Evolutionary conservation across 2,329 filamentous ascomycete genomes (phyloP).

Genomic region (Cercospora brassicicola): DNA sequence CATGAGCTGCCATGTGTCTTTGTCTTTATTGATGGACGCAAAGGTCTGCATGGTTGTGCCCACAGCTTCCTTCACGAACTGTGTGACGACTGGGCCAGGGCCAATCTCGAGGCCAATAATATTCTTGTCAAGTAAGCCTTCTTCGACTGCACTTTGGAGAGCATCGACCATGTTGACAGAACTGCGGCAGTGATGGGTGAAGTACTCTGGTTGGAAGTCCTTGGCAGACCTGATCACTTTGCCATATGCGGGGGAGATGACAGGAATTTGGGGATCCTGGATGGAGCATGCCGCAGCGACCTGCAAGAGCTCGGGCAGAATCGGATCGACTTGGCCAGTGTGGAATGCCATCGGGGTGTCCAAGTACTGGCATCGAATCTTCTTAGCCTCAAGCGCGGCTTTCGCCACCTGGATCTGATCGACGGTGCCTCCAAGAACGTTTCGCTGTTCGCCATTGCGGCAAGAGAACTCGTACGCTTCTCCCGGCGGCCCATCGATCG

Average conservation of each 20-base stretch:
- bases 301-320: constrained; percentile 21
- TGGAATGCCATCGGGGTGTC: constrained; percentile 32
- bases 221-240: constrained; percentile 22
- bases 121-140: constrained; percentile 16
- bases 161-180: constrained; percentile 23
- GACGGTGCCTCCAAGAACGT: constrained; percentile 28
- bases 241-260: constrained; percentile 31
- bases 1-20: constrained; percentile 52
- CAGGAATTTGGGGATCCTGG: constrained; percentile 28
- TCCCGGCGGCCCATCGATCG: constrained; percentile 7
- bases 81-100: constrained; percentile 16
- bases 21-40: constrained; percentile 18
- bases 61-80: constrained; percentile 11
- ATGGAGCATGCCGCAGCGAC: constrained; percentile 12
- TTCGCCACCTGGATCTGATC: constrained; percentile 19
- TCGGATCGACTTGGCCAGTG: constrained; percentile 30
- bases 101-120: constrained; percentile 24
- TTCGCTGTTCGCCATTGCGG: constrained; percentile 27
- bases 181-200: constrained; percentile 19
- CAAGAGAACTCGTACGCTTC: constrained; percentile 26
- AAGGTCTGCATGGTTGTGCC: constrained; percentile 5
- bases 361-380: constrained; percentile 16
- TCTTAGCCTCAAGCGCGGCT: constrained; percentile 10
- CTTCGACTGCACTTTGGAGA: constrained; percentile 9
- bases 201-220: constrained; percentile 24